phyloP scores from a whole-genome alignment of 2,329 filamentous ascomycete genomes.

The Beauveria rudraprayagi region DNA sequence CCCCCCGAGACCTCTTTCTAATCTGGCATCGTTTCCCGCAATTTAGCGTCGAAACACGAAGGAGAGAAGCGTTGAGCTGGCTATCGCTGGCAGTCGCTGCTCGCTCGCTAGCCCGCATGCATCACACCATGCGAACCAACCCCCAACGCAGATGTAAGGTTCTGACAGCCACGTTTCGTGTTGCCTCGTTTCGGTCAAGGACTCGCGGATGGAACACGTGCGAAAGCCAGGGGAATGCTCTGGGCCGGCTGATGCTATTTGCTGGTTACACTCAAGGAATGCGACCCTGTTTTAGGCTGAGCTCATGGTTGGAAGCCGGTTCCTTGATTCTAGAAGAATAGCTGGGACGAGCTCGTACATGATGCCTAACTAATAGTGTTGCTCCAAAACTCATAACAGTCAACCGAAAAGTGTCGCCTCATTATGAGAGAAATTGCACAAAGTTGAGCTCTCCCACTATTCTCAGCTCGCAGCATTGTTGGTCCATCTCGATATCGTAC shows the following conservation, averaged over 20 bases:
- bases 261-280: not conserved
- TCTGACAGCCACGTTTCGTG: constrained; percentile 2
- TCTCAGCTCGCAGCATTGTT: not conserved
- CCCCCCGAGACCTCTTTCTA: not conserved
- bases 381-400: not conserved
- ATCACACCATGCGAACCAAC: not conserved
- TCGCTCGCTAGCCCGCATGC: not conserved
- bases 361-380: not conserved
- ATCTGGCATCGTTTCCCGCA: constrained; percentile 9
- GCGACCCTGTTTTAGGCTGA: not conserved
- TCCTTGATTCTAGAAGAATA: not conserved
- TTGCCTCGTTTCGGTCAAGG: not conserved
- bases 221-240: not conserved
- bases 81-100: not conserved
- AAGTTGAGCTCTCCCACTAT: not conserved
- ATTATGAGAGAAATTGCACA: not conserved
- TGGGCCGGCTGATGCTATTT: not conserved
- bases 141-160: not conserved
- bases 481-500: no score
- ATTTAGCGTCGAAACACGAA: not conserved
- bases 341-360: not conserved
- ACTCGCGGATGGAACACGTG: not conserved
- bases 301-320: not conserved
- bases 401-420: not conserved
- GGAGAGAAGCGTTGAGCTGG: not conserved